phyloP scores from a whole-genome alignment of 73 alveolate species.

The Stentor roeselii region DNA sequence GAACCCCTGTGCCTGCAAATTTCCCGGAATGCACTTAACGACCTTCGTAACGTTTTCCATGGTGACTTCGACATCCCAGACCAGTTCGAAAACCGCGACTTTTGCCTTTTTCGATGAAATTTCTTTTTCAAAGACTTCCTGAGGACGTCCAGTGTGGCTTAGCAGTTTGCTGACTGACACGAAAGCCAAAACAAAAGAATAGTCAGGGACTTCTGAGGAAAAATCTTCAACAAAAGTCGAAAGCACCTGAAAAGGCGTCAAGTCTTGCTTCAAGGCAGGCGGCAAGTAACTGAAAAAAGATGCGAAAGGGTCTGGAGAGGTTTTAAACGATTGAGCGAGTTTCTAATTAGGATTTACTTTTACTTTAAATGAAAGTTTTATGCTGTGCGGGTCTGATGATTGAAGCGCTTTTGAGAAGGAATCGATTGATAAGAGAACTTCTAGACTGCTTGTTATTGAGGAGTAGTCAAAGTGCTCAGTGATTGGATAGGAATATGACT shows the following conservation, averaged over 20 bases:
- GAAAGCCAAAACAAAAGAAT: not conserved
- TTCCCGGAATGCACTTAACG: not conserved
- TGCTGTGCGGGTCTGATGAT: not conserved
- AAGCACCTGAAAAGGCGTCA: not conserved
- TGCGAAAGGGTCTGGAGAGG: constrained; percentile 3
- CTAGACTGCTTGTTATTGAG: not conserved
- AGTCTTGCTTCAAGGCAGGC: not conserved
- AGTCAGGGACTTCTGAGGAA: not conserved
- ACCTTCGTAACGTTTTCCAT: not conserved
- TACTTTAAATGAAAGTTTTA: not conserved
- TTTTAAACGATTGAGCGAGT: not conserved
- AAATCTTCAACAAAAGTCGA: not conserved
- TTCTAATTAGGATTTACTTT: not conserved
- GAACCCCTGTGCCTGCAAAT: not conserved
- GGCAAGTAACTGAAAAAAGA: not conserved
- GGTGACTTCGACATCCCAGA: not conserved
- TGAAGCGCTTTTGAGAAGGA: not conserved
- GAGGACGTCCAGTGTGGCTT: not conserved
- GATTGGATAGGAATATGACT: not conserved
- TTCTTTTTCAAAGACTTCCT: not conserved
- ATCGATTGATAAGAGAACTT: not conserved
- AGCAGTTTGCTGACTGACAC: not conserved
- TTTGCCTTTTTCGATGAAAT: not conserved
- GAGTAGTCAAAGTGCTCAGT: not conserved
- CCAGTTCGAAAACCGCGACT: not conserved